These are phyloP conservation scores for Pilatotrama ljubarskyi DNA, from an alignment of 768 basidiomycete species.

Conservation along the genomic window DNA sequence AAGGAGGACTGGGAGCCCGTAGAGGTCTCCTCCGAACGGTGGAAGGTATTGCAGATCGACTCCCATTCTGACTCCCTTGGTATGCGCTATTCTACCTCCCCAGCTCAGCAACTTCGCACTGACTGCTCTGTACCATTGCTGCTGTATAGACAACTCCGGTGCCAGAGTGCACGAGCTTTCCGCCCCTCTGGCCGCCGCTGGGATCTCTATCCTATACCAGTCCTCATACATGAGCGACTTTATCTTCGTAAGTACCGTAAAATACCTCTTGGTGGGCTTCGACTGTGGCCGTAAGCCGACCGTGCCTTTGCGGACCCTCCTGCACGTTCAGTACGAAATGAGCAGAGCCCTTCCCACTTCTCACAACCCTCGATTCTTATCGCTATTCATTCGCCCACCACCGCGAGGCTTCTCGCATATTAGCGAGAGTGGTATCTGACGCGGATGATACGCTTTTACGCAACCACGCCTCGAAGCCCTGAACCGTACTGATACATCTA, in stretches of 20 bases:
- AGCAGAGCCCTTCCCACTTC: neutral
- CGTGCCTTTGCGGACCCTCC: constrained; percentile 2
- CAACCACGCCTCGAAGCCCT: neutral
- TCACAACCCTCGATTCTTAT: constrained; percentile 7
- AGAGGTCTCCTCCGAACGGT: constrained; percentile 71
- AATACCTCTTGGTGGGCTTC: neutral
- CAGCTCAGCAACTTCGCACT: neutral
- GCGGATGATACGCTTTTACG: neutral
- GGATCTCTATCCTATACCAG: constrained; percentile 81
- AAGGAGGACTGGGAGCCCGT: constrained; percentile 46
- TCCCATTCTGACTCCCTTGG: constrained; percentile 73
- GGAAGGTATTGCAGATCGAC: constrained; percentile 82
- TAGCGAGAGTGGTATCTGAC: neutral
- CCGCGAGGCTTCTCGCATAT: neutral
- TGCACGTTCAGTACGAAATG: constrained; percentile 5
- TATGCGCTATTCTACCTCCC: constrained; percentile 27
- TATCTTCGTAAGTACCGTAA: constrained; percentile 58
- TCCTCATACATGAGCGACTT: constrained; percentile 84
- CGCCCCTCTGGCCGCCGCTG: constrained; percentile 70
- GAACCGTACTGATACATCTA: neutral
- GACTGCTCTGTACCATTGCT: neutral
- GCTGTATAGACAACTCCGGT: constrained; percentile 58
- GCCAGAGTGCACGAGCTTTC: constrained; percentile 76
- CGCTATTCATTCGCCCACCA: constrained; percentile 1
- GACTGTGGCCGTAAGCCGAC: too few species aligned